Conservation (phyloP, 108 stramenopile genomes). For the Nitzschia putrida region DNA sequence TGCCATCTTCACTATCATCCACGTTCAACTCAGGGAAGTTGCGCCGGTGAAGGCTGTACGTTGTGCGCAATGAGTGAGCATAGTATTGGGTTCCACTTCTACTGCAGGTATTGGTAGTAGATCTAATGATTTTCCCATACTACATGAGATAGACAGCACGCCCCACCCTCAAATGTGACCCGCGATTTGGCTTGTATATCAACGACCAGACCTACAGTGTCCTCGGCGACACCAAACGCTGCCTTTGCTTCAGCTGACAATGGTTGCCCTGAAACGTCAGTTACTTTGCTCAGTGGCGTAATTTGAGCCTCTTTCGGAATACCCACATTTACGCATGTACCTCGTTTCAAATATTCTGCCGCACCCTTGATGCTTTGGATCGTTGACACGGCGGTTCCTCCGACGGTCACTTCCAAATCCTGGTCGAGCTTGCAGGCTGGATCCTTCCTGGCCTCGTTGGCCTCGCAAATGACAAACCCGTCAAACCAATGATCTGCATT, state of each 20-base stretch:
- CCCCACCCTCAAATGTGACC: slow-evolving; percentile 67
- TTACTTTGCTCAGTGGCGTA: slow-evolving; percentile 41
- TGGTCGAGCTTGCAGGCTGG: slow-evolving; percentile 71
- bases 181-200: slow-evolving; percentile 36
- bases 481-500: slow-evolving; percentile 69
- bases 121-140: slow-evolving; percentile 63
- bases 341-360: slow-evolving; percentile 80
- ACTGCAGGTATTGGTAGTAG: not conserved
- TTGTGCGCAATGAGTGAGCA: too few relatives aligned
- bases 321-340: slow-evolving; percentile 69
- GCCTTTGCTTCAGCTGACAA: slow-evolving; percentile 14
- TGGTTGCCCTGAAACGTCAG: slow-evolving; percentile 26
- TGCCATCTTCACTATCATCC: too few relatives aligned
- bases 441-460: slow-evolving; percentile 74
- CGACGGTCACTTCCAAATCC: slow-evolving; percentile 64
- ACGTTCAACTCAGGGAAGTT: too few relatives aligned
- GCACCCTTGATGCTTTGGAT: slow-evolving; percentile 50
- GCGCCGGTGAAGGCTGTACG: too few relatives aligned
- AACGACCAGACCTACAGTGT: slow-evolving; percentile 42
- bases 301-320: slow-evolving; percentile 63
- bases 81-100: too few relatives aligned
- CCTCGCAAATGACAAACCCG: slow-evolving; percentile 77
- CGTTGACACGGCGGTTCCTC: slow-evolving; percentile 45
- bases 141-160: slow-evolving; percentile 85
- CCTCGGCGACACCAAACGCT: slow-evolving; percentile 36